Base-by-base conservation (phyloP, 441 rosid species). In the Viola pubescens region DNA sequence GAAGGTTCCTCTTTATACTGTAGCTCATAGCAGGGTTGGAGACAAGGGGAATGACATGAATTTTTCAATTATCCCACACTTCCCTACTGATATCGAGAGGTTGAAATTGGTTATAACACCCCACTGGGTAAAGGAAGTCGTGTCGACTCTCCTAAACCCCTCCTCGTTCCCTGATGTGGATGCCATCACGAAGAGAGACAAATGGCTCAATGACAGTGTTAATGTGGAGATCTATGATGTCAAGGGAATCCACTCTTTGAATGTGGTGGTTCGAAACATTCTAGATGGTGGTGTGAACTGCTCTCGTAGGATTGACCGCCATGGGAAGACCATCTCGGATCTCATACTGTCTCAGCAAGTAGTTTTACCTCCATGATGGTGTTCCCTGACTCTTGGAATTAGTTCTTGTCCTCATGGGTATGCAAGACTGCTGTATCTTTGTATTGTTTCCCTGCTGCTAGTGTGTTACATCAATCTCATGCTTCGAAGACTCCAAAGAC, bases 231-330 rank as follows among this genome's bases (percentile, higher is more conserved):
- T 85, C 49, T 92, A 87, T 67, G 87, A 87, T 64, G 91, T 80
- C 14, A 60, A 59, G 64, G 97, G 97, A 53, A 74, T 91, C 60
- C 61, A 71, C 63, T 84, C 95, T 40, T 63, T 85, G 75, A 87
- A 89, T 54, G 70, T 91, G 14, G 90, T 89, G 13, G 91, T 84
- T 57, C 73, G 83, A 34, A 89, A 87, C 78, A 78, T 89, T 71
- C 75, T 91, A 60, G 97, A 89, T 54, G 95, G 97, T 4, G 94
- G 97, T 3, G 97, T 89, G 74, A 89, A 87, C 68, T 89, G 97
- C 75, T 87, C 95, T 44, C 70, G 96, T 64, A 91, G 91, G 79
- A 88, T 91, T 50, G 96, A 86, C 68, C 79, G 95, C 16, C 95
- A 89, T 53, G 97, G 97, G 50, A 85, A 89, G 81, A 79, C 94